A percentile compares a stretch with the other conserved stretches of the same genome.
Evolutionary conservation across 257 asterid species (phyloP).

Genomic region (Hygrophila difformis): DNA sequence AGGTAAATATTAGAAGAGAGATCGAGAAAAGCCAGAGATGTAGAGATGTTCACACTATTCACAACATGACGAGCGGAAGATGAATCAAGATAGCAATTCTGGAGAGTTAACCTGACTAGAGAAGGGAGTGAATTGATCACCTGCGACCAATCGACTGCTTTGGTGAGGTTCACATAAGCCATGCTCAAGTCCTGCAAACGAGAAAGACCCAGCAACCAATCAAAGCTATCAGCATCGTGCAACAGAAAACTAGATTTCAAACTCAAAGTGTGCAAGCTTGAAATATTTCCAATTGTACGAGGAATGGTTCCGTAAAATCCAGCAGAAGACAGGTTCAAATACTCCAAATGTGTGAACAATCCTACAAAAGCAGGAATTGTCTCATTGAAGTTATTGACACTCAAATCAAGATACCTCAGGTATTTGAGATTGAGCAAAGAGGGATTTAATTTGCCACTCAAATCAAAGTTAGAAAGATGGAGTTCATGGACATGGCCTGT

Average conservation of each 20-base stretch:
- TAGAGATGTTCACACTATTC: not conserved
- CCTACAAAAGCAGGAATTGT: conserved; percentile 18
- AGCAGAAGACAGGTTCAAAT: conserved; percentile 10
- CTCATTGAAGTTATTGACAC: conserved; percentile 10
- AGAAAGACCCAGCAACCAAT: conserved; percentile 2
- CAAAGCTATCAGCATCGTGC: conserved; percentile 6
- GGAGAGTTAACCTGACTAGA: too few species aligned
- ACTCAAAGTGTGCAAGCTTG: conserved; percentile 9
- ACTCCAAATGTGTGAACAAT: conserved; percentile 12
- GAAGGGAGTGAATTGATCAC: too few species aligned
- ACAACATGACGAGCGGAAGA: too few species aligned
- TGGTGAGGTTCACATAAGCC: conserved; percentile 13
- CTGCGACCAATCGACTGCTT: conserved; percentile 10
- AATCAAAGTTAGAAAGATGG: conserved; percentile 3
- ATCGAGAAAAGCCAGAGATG: conserved; percentile 12
- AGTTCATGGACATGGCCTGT: conserved; percentile 17
- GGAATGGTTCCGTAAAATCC: conserved; percentile 13
- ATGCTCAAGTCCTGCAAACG: conserved; percentile 10
- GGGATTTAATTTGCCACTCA: conserved; percentile 9
- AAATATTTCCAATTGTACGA: conserved; percentile 17
- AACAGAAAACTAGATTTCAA: too few species aligned
- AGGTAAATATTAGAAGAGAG: too few species aligned
- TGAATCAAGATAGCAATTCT: too few species aligned
- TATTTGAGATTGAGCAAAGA: conserved; percentile 18
- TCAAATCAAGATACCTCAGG: conserved; percentile 15